phyloP scores from a whole-genome alignment of 257 asterid species.

The Cordia subcordata region DNA sequence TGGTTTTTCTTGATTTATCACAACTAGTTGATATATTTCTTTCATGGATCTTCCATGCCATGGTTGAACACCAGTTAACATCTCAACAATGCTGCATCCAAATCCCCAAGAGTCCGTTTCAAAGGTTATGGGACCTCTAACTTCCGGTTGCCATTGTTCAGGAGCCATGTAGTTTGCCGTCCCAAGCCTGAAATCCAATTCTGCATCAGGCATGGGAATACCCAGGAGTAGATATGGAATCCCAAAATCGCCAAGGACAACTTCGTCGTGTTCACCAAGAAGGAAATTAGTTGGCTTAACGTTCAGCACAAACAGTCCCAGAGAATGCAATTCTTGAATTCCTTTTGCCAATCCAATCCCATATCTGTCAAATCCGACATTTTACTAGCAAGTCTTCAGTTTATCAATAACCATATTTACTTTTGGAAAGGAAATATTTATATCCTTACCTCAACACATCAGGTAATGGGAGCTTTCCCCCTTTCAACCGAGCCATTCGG shows the following conservation, averaged over 20 bases:
- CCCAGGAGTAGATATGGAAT: constrained; percentile 55
- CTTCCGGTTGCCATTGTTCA: constrained; percentile 69
- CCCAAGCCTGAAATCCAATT: constrained; percentile 39
- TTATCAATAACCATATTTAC: constrained; percentile 4
- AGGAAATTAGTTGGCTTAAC: constrained; percentile 66
- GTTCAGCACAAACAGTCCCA: constrained; percentile 46
- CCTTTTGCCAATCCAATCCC: constrained; percentile 50
- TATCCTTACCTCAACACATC: constrained; percentile 48
- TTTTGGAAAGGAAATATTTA: neutral
- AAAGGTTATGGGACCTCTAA: constrained; percentile 56
- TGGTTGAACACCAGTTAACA: constrained; percentile 54
- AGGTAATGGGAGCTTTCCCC: constrained; percentile 52
- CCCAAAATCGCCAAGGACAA: constrained; percentile 62
- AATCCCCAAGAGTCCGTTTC: constrained; percentile 81
- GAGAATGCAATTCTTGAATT: constrained; percentile 49
- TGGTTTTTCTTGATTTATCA: constrained; percentile 50
- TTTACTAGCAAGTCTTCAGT: constrained; percentile 7
- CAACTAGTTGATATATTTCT: constrained; percentile 43
- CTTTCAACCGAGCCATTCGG: constrained; percentile 38
- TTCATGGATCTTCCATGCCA: constrained; percentile 51
- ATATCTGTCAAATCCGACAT: constrained; percentile 32
- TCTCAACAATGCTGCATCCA: constrained; percentile 57
- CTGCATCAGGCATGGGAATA: constrained; percentile 30
- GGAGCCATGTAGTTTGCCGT: constrained; percentile 73
- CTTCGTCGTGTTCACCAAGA: constrained; percentile 38